Evolutionary conservation across 495 filamentous ascomycete species (phyloP).

Genomic region (Echria macrotheca): DNA sequence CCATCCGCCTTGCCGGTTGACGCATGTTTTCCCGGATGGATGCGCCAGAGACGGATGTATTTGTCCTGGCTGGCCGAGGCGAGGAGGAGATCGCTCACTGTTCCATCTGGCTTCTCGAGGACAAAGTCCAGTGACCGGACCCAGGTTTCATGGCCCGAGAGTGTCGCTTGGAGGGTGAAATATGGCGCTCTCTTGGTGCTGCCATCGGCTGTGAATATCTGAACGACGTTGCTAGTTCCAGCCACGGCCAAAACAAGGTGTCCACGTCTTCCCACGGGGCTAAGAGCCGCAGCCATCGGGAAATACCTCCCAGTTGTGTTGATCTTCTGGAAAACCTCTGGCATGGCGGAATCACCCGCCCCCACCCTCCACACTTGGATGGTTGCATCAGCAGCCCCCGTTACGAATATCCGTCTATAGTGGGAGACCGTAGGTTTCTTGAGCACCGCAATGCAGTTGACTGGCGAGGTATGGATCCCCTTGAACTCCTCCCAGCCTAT

Average conservation of each 20-base stretch:
- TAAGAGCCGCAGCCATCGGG: constrained; percentile 68
- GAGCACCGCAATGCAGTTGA: constrained; percentile 71
- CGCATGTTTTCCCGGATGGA: constrained; percentile 64
- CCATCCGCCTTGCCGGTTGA: constrained; percentile 41
- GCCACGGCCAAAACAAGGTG: constrained; percentile 64
- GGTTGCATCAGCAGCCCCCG: constrained; percentile 75
- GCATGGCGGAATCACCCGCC: constrained; percentile 28
- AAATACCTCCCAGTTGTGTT: constrained; percentile 70
- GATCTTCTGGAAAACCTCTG: constrained; percentile 63
- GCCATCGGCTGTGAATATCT: constrained; percentile 59
- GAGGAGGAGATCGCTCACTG: constrained; percentile 64
- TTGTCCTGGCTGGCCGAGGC: constrained; percentile 97
- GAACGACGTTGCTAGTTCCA: constrained; percentile 72
- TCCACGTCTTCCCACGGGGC: constrained; percentile 43
- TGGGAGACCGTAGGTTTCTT: constrained; percentile 22
- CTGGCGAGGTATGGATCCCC: constrained; percentile 63
- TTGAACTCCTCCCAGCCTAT: too few relatives aligned
- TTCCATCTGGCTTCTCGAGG: constrained; percentile 45
- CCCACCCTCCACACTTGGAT: constrained; percentile 70
- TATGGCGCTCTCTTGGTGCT: constrained; percentile 21
- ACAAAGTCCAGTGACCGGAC: constrained; percentile 78
- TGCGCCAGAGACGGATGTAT: constrained; percentile 89
- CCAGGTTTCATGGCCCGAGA: constrained; percentile 94
- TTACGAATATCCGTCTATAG: constrained; percentile 48
- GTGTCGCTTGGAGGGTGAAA: constrained; percentile 70